Evolutionary conservation across 164 flowering plant species (phyloP).

Genomic region (Vitis rupestris): DNA sequence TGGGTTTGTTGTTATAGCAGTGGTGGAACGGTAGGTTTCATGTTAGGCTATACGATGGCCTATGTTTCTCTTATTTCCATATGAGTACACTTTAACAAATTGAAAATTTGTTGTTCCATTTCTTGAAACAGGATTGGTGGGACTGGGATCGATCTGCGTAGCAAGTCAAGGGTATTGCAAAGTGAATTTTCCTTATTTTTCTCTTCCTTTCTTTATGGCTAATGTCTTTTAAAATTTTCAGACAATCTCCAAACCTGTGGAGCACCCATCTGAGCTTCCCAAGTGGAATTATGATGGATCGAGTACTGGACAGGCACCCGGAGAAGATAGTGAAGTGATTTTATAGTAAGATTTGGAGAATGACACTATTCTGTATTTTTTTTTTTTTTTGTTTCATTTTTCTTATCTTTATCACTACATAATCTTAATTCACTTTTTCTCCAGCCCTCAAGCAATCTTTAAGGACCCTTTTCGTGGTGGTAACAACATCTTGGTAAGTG

Average conservation of each 20-base stretch:
- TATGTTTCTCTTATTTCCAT: neutral
- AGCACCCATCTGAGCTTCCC: slow-evolving; percentile 91
- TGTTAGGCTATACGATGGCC: neutral
- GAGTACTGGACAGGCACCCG: slow-evolving; percentile 99
- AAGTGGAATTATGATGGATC: slow-evolving; percentile 99
- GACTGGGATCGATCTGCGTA: slow-evolving; percentile 47
- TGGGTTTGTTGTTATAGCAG: neutral
- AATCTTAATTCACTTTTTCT: neutral
- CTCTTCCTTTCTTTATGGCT: neutral
- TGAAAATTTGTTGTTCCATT: no score
- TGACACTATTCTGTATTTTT: neutral
- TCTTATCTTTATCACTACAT: neutral
- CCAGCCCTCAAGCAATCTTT: slow-evolving; percentile 94
- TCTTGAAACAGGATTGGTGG: slow-evolving; percentile 53
- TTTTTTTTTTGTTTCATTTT: neutral
- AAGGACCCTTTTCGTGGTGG: slow-evolving; percentile 98
- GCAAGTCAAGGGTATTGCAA: slow-evolving; percentile 56
- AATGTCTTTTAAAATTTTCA: slow-evolving; percentile 14
- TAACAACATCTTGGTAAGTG: slow-evolving; percentile 83
- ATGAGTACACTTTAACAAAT: no score
- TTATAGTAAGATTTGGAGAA: slow-evolving; percentile 62
- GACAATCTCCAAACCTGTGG: slow-evolving; percentile 87
- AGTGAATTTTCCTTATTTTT: slow-evolving; percentile 1
- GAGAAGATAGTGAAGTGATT: slow-evolving; percentile 99
- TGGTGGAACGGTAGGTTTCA: neutral